Evolutionary conservation across 371 early-diverging fungal species (phyloP), one percentile per base, ranked within the genome.

Genomic region (Zychaea mexicana): DNA sequence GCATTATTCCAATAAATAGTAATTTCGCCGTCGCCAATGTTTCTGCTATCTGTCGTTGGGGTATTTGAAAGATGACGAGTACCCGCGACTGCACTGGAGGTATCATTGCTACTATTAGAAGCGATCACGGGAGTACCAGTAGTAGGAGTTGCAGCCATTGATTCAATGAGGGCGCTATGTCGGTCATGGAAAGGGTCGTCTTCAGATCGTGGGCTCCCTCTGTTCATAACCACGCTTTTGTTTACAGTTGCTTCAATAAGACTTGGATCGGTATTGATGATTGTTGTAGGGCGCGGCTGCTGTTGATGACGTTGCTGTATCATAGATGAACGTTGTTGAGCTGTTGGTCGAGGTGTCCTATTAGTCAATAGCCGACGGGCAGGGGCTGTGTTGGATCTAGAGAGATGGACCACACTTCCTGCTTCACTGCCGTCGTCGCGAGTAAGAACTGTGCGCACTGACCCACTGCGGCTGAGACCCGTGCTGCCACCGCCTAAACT

Each of bases 331-430:
- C 9, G 33, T 38, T 4, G 38, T 26, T 26, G 59, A 54, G 36
- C 52, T 30, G 6, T 38, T 73, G 92, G 93, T 49, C 86, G 89
- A 19, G 85, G 57, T 3, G 91, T 84, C 84, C 86, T 71, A 31
- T 75, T 83, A 53, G 79, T 71, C 27, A 93, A 68, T 17, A 89
- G 72, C 24, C 71, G 78, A 59, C 81, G 67, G 5, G 85, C 86
- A 24, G 65, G 62, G 21, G 61, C 56, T 24, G 64, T 71, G 46
- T 65, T 67, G 30, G 65, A 62, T 12, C 68, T 52, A 21, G 67
- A 62, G 13, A 67, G 54, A 21, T 52, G 53, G 15, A 33, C 57
- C 33, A 36, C 45, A 39, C 52, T 46, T 7, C 64, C 28, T 10
- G 26, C 24, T 3, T 32, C 27, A 8, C 28, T 33, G 3, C 36